Evolutionary conservation across 441 rosid species (phyloP).

Genomic region (Pelargonium myrrhifolium): DNA sequence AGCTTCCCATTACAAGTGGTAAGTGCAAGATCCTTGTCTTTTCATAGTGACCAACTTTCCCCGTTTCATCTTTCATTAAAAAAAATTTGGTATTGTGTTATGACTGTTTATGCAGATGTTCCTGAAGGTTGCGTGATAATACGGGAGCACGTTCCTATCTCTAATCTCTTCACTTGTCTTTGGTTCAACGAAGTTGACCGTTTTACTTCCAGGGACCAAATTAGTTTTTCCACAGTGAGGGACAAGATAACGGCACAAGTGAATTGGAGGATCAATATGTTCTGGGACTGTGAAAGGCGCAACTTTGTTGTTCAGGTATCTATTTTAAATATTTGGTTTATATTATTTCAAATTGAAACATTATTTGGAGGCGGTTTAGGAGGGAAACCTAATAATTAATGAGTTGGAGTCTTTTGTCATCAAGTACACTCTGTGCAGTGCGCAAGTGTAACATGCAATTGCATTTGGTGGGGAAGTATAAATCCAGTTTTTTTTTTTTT

Average conservation of each 20-base stretch:
- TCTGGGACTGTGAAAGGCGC: slow-evolving; percentile 91
- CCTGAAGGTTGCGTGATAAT: slow-evolving; percentile 98
- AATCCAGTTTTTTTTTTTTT: too few relatives aligned
- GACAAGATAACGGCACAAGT: slow-evolving; percentile 71
- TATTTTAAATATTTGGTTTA: slow-evolving; percentile 5
- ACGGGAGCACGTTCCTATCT: slow-evolving; percentile 87
- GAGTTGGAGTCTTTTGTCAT: background rate
- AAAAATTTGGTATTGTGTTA: background rate
- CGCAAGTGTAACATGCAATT: too few relatives aligned
- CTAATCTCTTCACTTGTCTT: slow-evolving; percentile 87
- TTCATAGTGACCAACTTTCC: background rate
- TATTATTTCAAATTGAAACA: background rate
- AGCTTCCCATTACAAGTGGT: slow-evolving; percentile 92
- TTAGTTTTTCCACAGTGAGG: slow-evolving; percentile 82
- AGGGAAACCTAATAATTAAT: background rate
- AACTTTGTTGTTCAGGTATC: slow-evolving; percentile 94
- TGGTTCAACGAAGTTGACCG: slow-evolving; percentile 97
- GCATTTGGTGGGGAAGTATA: too few relatives aligned
- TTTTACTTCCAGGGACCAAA: slow-evolving; percentile 90
- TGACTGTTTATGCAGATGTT: slow-evolving; percentile 57
- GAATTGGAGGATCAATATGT: slow-evolving; percentile 86
- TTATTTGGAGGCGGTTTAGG: background rate
- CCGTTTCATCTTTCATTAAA: background rate
- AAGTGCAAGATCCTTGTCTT: slow-evolving; percentile 17
- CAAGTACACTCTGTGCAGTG: background rate